These are phyloP conservation scores for Paragyromitra xinjiangensis DNA, from an alignment of 495 filamentous ascomycete species.

Conservation along the genomic window DNA sequence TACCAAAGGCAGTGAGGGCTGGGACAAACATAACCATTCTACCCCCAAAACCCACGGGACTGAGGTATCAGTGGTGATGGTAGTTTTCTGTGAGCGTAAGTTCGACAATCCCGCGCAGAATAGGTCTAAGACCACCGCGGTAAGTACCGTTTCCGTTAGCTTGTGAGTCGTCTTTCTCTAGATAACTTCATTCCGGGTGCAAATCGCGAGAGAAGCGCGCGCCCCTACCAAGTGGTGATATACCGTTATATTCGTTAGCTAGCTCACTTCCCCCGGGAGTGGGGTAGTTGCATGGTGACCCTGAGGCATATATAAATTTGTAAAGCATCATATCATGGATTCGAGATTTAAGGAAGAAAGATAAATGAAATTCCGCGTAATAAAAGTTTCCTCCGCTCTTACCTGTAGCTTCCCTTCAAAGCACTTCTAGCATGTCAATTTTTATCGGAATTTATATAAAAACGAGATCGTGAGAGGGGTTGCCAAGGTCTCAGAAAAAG, in stretches of 20 bases:
- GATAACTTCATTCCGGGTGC: neutral
- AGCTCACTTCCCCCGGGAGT: neutral
- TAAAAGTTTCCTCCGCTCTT: neutral
- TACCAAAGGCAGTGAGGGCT: neutral
- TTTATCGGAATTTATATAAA: neutral
- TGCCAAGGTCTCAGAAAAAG: neutral
- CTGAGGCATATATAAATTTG: neutral
- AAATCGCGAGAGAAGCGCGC: neutral
- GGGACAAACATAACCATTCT: neutral
- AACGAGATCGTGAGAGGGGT: neutral
- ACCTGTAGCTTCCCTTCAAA: neutral
- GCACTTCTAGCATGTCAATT: neutral
- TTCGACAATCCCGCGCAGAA: neutral
- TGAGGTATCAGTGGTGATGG: neutral
- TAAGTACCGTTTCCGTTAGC: neutral
- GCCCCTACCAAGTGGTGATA: neutral
- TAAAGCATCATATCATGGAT: neutral
- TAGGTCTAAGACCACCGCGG: neutral
- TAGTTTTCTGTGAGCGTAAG: neutral
- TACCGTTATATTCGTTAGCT: neutral
- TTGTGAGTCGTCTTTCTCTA: neutral
- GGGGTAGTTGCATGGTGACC: neutral
- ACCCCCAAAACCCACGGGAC: neutral
- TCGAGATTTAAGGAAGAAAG: neutral
- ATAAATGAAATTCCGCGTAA: neutral